Base-by-base conservation (phyloP, 2,329 filamentous ascomycete species). In the Sclerotinia borealis region DNA sequence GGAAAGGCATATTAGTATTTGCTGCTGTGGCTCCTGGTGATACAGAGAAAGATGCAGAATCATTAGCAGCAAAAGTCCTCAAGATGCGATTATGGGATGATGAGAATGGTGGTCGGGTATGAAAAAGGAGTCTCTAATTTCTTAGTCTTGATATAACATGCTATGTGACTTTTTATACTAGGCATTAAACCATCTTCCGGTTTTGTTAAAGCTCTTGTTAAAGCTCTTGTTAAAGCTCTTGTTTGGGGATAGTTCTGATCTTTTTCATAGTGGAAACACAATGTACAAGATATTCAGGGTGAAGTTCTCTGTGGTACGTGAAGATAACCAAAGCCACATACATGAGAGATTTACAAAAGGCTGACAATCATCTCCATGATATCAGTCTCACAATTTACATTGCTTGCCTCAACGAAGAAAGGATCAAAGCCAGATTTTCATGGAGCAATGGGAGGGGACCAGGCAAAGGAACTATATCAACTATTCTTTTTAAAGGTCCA, bases 371-470 rank as follows among this genome's bases (percentile, higher is more conserved):
- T 19, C 36, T 22, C 19, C 73, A 17, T 25, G 34, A 31, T 59
- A 29, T 47, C 47, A 96, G 93, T 99, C 51, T 98, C 95, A 17
- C 95, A 99, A 77, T 99, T 99, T 74, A 99, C 95, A 2, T 84
- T 99, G 11, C 83, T 96, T 56, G 96, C 92, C 52, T 90, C 88
- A 51, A 93, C 93, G n/a, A 96, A 93, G 74, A 98, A 98, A 77
- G 93, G 93, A 67, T 93, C 87, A 74, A 98, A 96, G 76, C 96
- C 95, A 39, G 90, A 96, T 75, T 99, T 99, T 72, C 93, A 96
- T 75, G 90, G 90, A 15, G 93, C 95, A 7, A 88, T 93, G 66
- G 85, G 85, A 54, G 88, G 88, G 4, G 85, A 90, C 13, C 86
- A 93, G 63, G 95, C 93, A 29, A 90, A 86, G 71, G 83, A 83